These are phyloP conservation scores for Mollisiaceae sp. DNA, from an alignment of 2,329 filamentous ascomycete genomes.

Conservation along the genomic window DNA sequence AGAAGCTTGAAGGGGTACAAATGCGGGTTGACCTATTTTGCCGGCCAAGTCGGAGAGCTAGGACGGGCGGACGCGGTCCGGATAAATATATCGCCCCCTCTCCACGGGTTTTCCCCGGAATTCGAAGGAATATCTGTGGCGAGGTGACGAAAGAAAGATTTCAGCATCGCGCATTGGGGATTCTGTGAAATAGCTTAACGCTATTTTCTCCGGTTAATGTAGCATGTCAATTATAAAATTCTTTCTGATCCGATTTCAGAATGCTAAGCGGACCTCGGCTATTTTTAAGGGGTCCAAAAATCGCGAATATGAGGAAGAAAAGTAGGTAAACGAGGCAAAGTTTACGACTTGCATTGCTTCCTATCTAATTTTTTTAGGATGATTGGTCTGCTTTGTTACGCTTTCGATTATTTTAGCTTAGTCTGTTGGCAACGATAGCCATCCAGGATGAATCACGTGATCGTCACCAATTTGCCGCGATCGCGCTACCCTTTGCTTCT, in stretches of 20 bases:
- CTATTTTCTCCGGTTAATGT: no score
- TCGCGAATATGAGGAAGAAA: neutral
- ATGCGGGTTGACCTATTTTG: conserved; percentile 2
- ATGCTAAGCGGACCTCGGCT: neutral
- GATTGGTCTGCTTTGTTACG: no score
- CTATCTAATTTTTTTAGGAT: neutral
- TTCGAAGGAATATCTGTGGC: neutral
- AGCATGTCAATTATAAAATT: no score
- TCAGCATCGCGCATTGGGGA: no score
- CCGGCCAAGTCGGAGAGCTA: conserved; percentile 1
- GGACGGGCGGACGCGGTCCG: conserved; percentile 7
- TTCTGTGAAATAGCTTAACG: no score
- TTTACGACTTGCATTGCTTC: neutral
- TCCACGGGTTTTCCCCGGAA: neutral
- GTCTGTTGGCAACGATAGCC: no score
- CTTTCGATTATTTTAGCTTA: no score
- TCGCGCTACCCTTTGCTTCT: no score
- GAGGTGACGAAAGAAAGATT: neutral
- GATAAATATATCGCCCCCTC: conserved; percentile 10
- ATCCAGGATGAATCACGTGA: no score
- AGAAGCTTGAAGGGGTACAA: neutral
- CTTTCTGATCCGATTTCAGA: no score
- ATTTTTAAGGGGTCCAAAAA: neutral
- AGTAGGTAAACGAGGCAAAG: neutral
- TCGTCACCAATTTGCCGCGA: no score